Percentiles rank a stretch among this genome's conserved stretches.
Evolutionary conservation across 2,329 filamentous ascomycete species (phyloP).

Genomic region (Coniosporium tulheliwenetii): DNA sequence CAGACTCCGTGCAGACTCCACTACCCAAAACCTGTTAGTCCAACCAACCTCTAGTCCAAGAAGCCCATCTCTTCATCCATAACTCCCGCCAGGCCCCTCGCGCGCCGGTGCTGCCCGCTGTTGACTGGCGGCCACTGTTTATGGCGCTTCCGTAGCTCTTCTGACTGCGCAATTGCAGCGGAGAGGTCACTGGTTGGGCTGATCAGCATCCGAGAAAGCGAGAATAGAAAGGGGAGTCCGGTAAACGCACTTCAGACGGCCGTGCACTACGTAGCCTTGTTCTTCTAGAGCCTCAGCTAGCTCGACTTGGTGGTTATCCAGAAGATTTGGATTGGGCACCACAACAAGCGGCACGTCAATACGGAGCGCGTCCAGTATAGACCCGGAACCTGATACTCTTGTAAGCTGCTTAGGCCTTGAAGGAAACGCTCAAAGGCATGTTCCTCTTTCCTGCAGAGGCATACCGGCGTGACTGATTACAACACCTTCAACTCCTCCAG

Average conservation of each 20-base stretch:
- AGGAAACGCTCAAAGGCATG: background rate
- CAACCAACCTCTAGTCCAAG: conserved; percentile 23
- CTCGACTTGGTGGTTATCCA: conserved; percentile 85
- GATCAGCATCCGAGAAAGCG: background rate
- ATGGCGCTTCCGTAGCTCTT: conserved; percentile 26
- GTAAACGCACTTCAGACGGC: conserved; percentile 44
- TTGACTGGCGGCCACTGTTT: conserved; percentile 35
- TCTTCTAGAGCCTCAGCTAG: conserved; percentile 61
- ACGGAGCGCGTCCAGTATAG: conserved; percentile 69
- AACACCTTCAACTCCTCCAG: conserved; percentile 42
- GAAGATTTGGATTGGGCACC: conserved; percentile 66
- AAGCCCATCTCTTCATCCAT: conserved; percentile 43
- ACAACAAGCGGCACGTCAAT: conserved; percentile 66
- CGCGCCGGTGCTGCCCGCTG: conserved; percentile 24
- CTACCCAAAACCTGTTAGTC: no score
- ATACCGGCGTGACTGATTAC: conserved; percentile 75
- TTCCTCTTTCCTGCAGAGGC: conserved; percentile 2
- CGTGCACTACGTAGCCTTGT: conserved; percentile 64
- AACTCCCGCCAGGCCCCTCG: conserved; percentile 31
- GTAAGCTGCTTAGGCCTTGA: background rate
- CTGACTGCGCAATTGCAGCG: conserved; percentile 30
- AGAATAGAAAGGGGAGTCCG: no score
- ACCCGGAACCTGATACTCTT: conserved; percentile 58
- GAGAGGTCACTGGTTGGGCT: conserved; percentile 25
- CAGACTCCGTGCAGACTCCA: no score